Percentiles rank a stretch among this genome's conserved stretches.
Conservation (phyloP, 2,329 filamentous ascomycete species). For the Exophiala alcalophila region DNA sequence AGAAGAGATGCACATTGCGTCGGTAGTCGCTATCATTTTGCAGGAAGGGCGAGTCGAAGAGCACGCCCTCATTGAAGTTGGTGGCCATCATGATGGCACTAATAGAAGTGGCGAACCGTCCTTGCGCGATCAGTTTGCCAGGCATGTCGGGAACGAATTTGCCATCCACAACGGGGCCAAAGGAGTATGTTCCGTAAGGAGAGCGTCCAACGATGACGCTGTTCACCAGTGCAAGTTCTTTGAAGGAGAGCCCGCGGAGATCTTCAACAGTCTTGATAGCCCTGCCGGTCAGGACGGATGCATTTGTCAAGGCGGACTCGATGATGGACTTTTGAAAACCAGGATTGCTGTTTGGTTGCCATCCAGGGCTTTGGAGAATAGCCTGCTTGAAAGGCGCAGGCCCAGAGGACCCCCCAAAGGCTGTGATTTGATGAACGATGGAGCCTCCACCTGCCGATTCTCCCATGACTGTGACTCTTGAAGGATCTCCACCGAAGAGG, state of each 20-base stretch:
- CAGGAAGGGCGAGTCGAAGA: constrained; percentile 36
- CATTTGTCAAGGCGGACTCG: constrained; percentile 11
- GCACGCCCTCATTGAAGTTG: constrained; percentile 30
- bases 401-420: constrained; percentile 23
- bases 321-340: constrained; percentile 36
- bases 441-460: constrained; percentile 39
- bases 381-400: constrained; percentile 32
- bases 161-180: constrained; percentile 25
- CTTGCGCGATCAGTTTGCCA: constrained; percentile 44
- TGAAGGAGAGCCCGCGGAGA: constrained; percentile 22
- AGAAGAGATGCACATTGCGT: constrained; percentile 27
- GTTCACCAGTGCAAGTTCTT: constrained; percentile 34
- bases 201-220: constrained; percentile 39
- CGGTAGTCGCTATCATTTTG: constrained; percentile 28
- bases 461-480: constrained; percentile 39
- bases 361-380: constrained; percentile 31
- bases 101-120: constrained; percentile 44
- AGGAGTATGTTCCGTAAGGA: constrained; percentile 43
- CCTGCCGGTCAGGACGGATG: constrained; percentile 2
- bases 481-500: constrained; percentile 36
- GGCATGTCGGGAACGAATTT: constrained; percentile 40
- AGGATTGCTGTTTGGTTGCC: constrained; percentile 16
- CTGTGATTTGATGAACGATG: constrained; percentile 27
- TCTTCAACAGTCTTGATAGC: constrained; percentile 38
- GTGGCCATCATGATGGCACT: constrained; percentile 36